Base-by-base conservation (phyloP, 2,329 filamentous ascomycete species). In the Colletotrichum chlorophyti region DNA sequence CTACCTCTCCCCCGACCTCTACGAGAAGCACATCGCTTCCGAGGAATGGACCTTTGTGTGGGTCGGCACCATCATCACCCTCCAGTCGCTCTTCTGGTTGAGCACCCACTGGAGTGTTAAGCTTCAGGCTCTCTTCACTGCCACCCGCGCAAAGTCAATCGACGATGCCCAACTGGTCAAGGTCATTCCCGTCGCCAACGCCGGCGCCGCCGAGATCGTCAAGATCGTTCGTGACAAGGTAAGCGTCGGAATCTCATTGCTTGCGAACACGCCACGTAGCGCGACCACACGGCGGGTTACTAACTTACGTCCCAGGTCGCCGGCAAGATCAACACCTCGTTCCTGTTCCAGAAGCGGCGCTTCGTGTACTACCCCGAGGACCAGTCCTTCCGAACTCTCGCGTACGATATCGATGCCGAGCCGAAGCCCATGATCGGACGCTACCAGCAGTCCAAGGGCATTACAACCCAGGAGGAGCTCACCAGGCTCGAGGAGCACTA, bases 41-140 rank as follows among this genome's bases (percentile, higher is more conserved):
- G 88, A 90, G 66, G 95, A 99, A 81, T 99, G 95, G 94, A 98
- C 96, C 1, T 96, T 97, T 72, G 91, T 99, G 63, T 99, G 91
- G 88, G 85, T 90, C 65, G 94, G 91, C 68, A 83, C 87, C 65
- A 97, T 99, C 71, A 82, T 96, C 72, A 97, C 93, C 10, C 70
- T 90, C 54, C 96, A 99, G 79, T 88, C 91, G 63, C 83, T 99
- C 63, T 79, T 93, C 66, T 99, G 95, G 94, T 83, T 99, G 62
- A 94, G 91, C 79, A 99, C 95, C 42, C 92, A 98, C 78, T 99
- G 95, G 95, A 98, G 91, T 70, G 92, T 99, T 72, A 88, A 93
- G 70, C 79, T 98, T 63, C 86, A 88, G 69, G 90, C 89, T 19
- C 76, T 88, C 60, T 97, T 98, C 74, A 98, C 91, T 11, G 86